Percentiles rank a stretch among this genome's conserved stretches.
Evolutionary conservation across 495 filamentous ascomycete genomes (phyloP).

Genomic region (Penicillium herquei): DNA sequence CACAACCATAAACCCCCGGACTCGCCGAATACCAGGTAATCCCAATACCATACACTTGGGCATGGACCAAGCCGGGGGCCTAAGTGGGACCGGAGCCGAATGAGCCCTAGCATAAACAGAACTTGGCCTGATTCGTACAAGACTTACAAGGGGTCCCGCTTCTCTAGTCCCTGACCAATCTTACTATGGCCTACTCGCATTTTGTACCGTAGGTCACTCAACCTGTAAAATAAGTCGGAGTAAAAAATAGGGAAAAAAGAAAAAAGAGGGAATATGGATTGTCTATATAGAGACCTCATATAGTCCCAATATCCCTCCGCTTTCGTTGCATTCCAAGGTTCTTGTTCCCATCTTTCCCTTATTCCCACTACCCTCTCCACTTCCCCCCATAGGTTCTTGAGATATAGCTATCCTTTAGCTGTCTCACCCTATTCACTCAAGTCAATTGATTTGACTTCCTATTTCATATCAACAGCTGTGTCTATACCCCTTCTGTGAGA

Average conservation of each 20-base stretch:
- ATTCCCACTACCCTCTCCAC: neutral
- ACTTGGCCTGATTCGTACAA: neutral
- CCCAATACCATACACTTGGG: neutral
- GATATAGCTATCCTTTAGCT: slow-evolving; percentile 17
- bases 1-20: neutral
- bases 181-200: slow-evolving; percentile 9
- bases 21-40: neutral
- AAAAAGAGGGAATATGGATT: slow-evolving; percentile 5
- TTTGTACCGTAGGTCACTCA: slow-evolving; percentile 7
- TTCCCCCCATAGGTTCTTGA: slow-evolving; percentile 4
- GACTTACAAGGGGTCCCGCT: neutral
- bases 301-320: slow-evolving; percentile 4
- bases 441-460: neutral
- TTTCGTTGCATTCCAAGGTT: neutral
- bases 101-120: neutral
- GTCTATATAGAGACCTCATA: slow-evolving; percentile 16
- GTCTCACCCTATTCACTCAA: slow-evolving; percentile 1
- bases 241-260: slow-evolving; percentile 7
- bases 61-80: too few relatives aligned
- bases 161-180: neutral
- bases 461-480: neutral
- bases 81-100: neutral
- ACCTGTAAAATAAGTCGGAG: slow-evolving; percentile 2
- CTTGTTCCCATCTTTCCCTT: neutral
- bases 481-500: neutral